Evolutionary conservation across 2,329 filamentous ascomycete genomes (phyloP), one percentile per base, ranked within the genome.

Genomic region (Fusarium chaquense): DNA sequence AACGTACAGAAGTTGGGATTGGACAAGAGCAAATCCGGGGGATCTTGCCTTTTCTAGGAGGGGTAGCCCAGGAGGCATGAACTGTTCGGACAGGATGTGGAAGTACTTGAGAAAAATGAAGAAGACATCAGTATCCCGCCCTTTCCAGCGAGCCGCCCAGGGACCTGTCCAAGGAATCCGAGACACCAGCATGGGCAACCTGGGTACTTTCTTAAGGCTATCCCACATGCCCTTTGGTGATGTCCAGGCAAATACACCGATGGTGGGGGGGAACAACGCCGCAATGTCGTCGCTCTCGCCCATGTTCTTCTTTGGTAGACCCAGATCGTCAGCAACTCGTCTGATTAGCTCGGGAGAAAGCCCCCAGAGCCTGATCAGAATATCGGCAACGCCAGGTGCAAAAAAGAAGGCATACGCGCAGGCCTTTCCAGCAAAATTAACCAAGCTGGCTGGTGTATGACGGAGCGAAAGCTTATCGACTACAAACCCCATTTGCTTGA

Each of bases 321-420:
- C 87, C 67, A 92, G 89, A 73, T 92, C 90, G 51, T 90, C 86
- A 11, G 93, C 85, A 2, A 93, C 86, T 26, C 93, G 89, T 67
- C 91, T 88, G 75, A 97, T 85, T 43, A 89, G 82, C 60, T 90
- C 89, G 5, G 90, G 82, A 4, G 89, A 88, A 22, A 93, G 84
- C 38, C 88, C 89, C 94, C 94, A 97, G 7, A 97, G 82, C 18
- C 93, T 89, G 28, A 95, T 88, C 50, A 97, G 84, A 52, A 97
- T 88, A 75, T 97, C 93, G 10, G 93, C 91, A 57, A 97, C 88
- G 6, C 93, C 93, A 0, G 93, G 93, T 30, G 93, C 94, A 75
- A 97, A 98, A 81, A 95, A 96, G 79, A 97, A 97, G 32, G 93
- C 94, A 78, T 97, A 97, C 3, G 94, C 94, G 75, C 92, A 95